Percentiles rank a stretch among this genome's conserved stretches.
phyloP scores from a whole-genome alignment of 2,329 filamentous ascomycete genomes.

The Metarhizium brunneum region DNA sequence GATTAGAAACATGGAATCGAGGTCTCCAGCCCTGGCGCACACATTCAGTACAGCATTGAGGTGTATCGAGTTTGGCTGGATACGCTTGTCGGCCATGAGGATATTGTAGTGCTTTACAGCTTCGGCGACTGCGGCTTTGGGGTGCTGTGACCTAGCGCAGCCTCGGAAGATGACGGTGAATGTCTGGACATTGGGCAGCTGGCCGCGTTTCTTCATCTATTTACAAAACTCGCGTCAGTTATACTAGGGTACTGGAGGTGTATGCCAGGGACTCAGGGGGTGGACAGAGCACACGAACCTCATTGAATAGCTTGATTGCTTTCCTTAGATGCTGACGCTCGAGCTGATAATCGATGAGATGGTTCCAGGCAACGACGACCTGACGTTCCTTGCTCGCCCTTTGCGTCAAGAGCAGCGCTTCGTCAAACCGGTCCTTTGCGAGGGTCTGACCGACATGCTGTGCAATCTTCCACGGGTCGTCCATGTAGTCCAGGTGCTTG shows the following conservation, averaged over 20 bases:
- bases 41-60: conserved; percentile 82
- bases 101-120: conserved; percentile 70
- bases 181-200: conserved; percentile 71
- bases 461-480: conserved; percentile 66
- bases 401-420: conserved; percentile 60
- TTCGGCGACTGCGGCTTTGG: conserved; percentile 51
- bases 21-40: conserved; percentile 63
- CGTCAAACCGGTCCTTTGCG: conserved; percentile 46
- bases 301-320: conserved; percentile 81
- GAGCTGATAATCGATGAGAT: conserved; percentile 66
- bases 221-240: not conserved
- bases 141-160: conserved; percentile 51
- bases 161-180: conserved; percentile 78
- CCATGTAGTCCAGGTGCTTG: conserved; percentile 52
- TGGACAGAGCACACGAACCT: conserved; percentile 40
- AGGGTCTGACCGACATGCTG: conserved; percentile 56
- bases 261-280: not conserved
- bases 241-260: not conserved
- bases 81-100: conserved; percentile 53
- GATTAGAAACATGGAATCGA: conserved; percentile 74
- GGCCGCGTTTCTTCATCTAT: conserved; percentile 89
- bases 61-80: conserved; percentile 71
- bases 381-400: conserved; percentile 55
- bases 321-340: conserved; percentile 46
- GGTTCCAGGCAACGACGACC: conserved; percentile 79